These are phyloP conservation scores for Stachybotrys chartarum DNA, from an alignment of 2,329 filamentous ascomycete genomes.

Conservation along the genomic window DNA sequence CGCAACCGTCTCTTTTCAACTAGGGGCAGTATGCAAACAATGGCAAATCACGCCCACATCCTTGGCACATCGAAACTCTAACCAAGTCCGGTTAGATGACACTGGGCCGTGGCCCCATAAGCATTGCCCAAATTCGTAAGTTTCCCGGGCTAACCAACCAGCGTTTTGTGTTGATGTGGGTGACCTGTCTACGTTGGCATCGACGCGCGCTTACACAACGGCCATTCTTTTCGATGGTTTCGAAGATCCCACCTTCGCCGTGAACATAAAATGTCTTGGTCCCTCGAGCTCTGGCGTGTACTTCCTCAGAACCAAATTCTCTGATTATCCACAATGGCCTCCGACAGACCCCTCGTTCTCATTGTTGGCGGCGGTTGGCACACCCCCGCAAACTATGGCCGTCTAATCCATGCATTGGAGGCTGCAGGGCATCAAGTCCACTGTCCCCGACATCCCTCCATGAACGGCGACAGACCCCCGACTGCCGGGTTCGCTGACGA, in stretches of 20 bases:
- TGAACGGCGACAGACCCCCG: background rate
- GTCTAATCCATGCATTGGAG: background rate
- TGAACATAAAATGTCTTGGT: background rate
- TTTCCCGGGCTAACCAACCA: background rate
- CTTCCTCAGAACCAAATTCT: background rate
- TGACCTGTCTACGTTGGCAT: no score
- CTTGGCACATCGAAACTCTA: no score
- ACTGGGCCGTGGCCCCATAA: background rate
- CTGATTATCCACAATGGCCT: background rate
- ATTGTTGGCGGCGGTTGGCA: constrained; percentile 3
- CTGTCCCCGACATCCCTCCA: background rate
- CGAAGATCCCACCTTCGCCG: no score
- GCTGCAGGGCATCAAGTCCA: constrained; percentile 1
- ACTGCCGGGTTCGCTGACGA: background rate
- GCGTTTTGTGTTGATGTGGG: background rate
- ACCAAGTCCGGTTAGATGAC: no score
- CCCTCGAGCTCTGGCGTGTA: background rate
- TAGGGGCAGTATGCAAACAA: no score
- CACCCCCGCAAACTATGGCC: background rate
- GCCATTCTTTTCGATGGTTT: no score
- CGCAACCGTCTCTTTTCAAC: no score
- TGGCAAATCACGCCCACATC: no score
- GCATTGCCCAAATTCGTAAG: background rate
- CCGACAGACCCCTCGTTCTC: background rate
- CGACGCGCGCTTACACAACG: no score